Evolutionary conservation across 495 filamentous ascomycete genomes (phyloP).

Genomic region (Staphylotrichum longicolle): DNA sequence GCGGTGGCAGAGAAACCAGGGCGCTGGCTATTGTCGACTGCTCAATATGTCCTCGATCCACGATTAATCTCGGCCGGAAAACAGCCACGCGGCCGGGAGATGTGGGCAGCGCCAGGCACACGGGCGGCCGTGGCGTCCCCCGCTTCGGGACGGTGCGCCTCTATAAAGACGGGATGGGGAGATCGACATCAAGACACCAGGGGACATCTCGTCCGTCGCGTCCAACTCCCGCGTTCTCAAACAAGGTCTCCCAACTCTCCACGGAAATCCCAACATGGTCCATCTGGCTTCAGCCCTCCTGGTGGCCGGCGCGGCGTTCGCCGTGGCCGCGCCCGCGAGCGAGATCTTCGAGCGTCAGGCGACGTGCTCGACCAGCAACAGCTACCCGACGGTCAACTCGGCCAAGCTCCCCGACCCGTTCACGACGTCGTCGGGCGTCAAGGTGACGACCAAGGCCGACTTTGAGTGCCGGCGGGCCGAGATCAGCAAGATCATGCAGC

Average conservation of each 20-base stretch:
- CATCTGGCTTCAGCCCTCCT: conserved; percentile 44
- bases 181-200: conserved; percentile 17
- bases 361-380: conserved; percentile 32
- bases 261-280: conserved; percentile 36
- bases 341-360: conserved; percentile 46
- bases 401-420: conserved; percentile 55
- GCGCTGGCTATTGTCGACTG: conserved; percentile 18
- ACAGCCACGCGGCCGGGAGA: conserved; percentile 28
- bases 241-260: background rate
- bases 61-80: conserved; percentile 35
- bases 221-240: conserved; percentile 12
- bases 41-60: conserved; percentile 22
- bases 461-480: conserved; percentile 52
- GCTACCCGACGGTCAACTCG: conserved; percentile 32
- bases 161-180: conserved; percentile 20
- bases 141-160: conserved; percentile 1
- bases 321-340: conserved; percentile 40
- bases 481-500: conserved; percentile 51
- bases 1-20: conserved; percentile 14
- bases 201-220: conserved; percentile 4
- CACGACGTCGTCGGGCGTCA: conserved; percentile 42
- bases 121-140: background rate
- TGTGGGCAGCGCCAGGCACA: conserved; percentile 18
- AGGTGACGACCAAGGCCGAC: conserved; percentile 47
- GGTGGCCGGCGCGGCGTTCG: conserved; percentile 41